Base-by-base conservation (phyloP, 176 grass and related monocot species). In the Neostapfia colusana region DNA sequence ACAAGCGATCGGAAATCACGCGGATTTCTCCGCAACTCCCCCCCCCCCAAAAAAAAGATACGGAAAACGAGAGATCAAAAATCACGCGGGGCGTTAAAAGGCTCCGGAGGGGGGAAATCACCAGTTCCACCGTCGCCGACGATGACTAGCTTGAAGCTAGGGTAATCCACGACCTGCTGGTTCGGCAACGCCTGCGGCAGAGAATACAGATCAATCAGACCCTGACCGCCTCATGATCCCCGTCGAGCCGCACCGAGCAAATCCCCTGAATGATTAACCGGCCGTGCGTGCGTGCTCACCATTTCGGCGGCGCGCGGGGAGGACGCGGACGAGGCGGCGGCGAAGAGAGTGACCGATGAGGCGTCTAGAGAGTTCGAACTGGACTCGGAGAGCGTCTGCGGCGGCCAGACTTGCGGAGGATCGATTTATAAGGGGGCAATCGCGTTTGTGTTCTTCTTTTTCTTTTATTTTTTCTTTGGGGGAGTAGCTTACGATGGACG, bases 111-210 rank as follows among this genome's bases (percentile, higher is more conserved):
- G 63, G 44, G 75, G 50, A 79, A 79, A 70, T 77, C 79, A 89
- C 90, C 90, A 80, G 90, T 92, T 66, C 90, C 90, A 21, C 90
- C 86, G 82, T 92, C 90, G 34, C 90, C 90, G 44, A 92, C 90
- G 67, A 92, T 80, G 67, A 92, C 90, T 45, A 92, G 83, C 79
- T 92, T 92, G 75, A 92, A 92, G 70, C 83, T 92, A 13, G 90
- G 90, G 41, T 89, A 89, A 50, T 80, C 86, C 59, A 89, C 90
- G 14, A 53, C 69, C 65, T 92, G 86, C 90, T 92, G 90, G 48
- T 83, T 92, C 39, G 90, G 86, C 81, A 92, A 77, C 46, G 90
- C 90, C 90, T 92, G 80, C 37, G 64, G 44, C 0, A 65, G 67
- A 20, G 73, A 74, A 4, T 2, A 62, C 16, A 15, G 49, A 77